Conservation (phyloP, 257 asterid genomes). For the Solanum etuberosum region DNA sequence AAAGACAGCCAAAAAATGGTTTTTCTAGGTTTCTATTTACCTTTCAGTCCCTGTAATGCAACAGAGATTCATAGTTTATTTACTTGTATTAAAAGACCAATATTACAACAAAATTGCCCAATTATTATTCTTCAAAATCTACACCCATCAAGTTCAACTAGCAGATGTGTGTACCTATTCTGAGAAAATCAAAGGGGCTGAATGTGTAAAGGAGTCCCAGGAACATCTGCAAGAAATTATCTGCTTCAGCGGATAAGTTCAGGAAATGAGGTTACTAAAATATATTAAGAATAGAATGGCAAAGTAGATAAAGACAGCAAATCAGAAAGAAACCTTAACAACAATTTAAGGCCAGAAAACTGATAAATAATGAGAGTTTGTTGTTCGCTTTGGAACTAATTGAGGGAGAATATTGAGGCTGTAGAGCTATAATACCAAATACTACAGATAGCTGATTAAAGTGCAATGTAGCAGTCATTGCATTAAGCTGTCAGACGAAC, state of each 20-base stretch:
- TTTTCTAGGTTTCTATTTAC: neutral
- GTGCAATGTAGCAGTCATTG: neutral
- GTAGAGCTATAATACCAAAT: neutral
- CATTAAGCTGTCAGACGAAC: slow-evolving; percentile 17
- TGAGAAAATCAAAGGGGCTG: slow-evolving; percentile 64
- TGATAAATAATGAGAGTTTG: neutral
- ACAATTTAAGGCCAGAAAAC: neutral
- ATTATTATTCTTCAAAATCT: neutral
- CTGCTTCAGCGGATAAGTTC: neutral
- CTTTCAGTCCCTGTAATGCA: neutral
- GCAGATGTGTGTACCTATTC: slow-evolving; percentile 30
- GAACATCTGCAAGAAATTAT: slow-evolving; percentile 38
- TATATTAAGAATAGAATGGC: neutral
- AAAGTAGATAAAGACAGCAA: neutral
- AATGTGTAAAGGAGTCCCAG: slow-evolving; percentile 51
- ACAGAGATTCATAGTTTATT: neutral
- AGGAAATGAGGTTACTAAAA: neutral
- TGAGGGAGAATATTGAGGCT: neutral
- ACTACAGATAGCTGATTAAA: neutral
- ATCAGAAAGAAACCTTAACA: neutral
- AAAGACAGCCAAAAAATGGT: neutral
- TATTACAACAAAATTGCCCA: neutral
- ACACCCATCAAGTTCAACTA: neutral
- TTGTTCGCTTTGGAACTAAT: neutral
- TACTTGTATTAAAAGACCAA: neutral